Base-by-base conservation (phyloP, 495 filamentous ascomycete species). In the Bathelium albidoporum region DNA sequence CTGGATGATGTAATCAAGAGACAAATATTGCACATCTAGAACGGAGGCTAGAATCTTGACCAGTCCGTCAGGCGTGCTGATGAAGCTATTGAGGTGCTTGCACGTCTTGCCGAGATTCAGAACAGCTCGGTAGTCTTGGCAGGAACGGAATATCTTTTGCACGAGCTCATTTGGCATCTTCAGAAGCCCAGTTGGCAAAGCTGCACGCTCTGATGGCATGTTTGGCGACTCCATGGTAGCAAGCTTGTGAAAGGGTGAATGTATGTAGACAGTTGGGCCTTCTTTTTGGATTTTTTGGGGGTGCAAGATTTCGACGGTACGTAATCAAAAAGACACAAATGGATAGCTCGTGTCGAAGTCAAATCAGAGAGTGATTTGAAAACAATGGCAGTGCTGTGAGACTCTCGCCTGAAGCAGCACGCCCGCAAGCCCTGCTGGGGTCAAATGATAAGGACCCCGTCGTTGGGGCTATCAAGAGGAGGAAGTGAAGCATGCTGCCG, bases 401-500 rank as follows among this genome's bases (percentile, higher is more conserved):
- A 45, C 22, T 59, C 59, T 66, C 20, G 1, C 22, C 14, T 2
- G 20, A 43, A 63, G 28, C 55, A 60, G 62, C 29, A 63, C 58
- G 68, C 41, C 36, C 71, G 71, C 74, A 70, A 71, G 64, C 66
- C 59, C 70, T 62, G 9, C 2, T 9, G 70, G 65, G 75, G 65
- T 81, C 75, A 89, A 77, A 79, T 78, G 60, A 72, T 71, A 66
- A 73, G 71, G 68, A 88, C 88, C 87, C 87, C 87, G 71, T 72
- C 85, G 71, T 85, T 89, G 88, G 88, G 89, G 87, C 82, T 87
- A 83, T 85, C 84, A 28, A 20, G 9, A 29, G 24, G 49, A 55
- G 20, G 49, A 29, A 24, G 24, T 10, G 24, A 29, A 29, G 29
- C 20, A 55, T 55, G 22, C 9, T 24, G 2, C 7, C 20, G 24